Evolutionary conservation across 1,139 yeast genomes (phyloP), one percentile per base, ranked within the genome.

Genomic region (Ogataea hybrid): DNA sequence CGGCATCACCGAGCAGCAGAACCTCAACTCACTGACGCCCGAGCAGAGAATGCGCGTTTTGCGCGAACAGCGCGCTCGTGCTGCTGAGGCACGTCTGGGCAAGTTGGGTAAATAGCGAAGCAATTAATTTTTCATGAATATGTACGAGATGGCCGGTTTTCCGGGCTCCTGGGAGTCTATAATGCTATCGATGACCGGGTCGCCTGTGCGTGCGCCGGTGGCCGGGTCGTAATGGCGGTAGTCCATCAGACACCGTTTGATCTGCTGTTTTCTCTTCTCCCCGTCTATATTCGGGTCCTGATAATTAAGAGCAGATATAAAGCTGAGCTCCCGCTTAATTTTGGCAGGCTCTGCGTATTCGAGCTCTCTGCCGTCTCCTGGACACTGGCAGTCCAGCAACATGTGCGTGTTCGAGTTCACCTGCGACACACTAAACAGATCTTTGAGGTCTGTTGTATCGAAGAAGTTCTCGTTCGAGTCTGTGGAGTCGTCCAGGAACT

Each of bases 1-100:
- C 12, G 48, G 47, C 2, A 30, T 32, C n/a, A 47, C 57, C 3
- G 59, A 57, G 37, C 59, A 59, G 32, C 49, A 48, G 12, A 57
- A 62, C 32, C 34, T 63, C 35, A 50, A 51, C 32, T 46, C 56
- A 6, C 60, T 83, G 42, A 68, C 75, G 9, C 90, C 83, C 1
- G 87, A 81, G 30, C 96, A 90, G 51, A 75, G 78, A 56, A 72
- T 73, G 73, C 75, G 81, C 56, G 65, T 92, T 25, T 89, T 90
- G 84, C 76, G 98, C 48, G 98, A 92, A 56, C 90, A 92, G 58
- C 70, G 98, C 42, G 97, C 97, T 0, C 73, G 97, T 47, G 99
- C 99, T 0, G 97, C 96, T 0, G 97, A 92, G 61, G 96, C 94
- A 0, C 73, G 99, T 53, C 9, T 18, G 15, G 37, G 34, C 21